Percentiles rank a stretch among this genome's conserved stretches.
phyloP scores from a whole-genome alignment of 176 grass and related monocot species.

The Triticum timopheevii region DNA sequence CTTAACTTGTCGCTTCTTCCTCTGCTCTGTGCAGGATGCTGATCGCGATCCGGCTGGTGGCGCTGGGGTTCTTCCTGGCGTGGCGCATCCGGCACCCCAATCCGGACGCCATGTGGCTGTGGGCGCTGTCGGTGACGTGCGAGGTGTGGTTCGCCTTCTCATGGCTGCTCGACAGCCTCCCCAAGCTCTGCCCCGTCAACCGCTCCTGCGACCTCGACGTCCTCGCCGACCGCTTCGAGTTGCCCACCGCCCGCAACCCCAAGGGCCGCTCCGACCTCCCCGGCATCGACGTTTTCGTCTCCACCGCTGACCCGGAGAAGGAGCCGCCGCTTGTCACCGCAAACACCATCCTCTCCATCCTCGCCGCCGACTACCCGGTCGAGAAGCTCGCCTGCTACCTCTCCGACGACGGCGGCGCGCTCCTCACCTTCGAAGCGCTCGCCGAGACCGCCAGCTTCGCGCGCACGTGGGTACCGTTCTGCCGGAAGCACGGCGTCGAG shows the following conservation, averaged over 20 bases:
- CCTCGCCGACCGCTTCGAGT: constrained; percentile 72
- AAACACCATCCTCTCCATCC: constrained; percentile 93
- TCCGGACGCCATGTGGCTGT: constrained; percentile 75
- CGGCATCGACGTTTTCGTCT: constrained; percentile 80
- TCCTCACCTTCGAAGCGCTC: constrained; percentile 87
- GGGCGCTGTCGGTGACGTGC: constrained; percentile 74
- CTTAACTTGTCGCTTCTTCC: neutral
- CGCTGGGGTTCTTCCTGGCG: constrained; percentile 78
- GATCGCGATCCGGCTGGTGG: constrained; percentile 63
- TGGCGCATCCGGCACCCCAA: constrained; percentile 90
- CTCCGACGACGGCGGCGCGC: constrained; percentile 83
- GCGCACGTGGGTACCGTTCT: constrained; percentile 76
- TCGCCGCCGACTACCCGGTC: constrained; percentile 83
- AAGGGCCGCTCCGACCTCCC: constrained; percentile 91
- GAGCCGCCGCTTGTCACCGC: constrained; percentile 90
- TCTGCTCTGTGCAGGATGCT: constrained; percentile 49
- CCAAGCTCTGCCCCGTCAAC: constrained; percentile 79
- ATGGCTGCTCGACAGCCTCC: constrained; percentile 92
- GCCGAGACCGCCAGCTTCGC: constrained; percentile 90
- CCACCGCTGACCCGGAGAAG: constrained; percentile 88
- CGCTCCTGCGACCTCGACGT: constrained; percentile 76
- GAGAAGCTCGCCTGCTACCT: constrained; percentile 96
- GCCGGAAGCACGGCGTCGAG: constrained; percentile 85
- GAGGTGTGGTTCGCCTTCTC: constrained; percentile 98
- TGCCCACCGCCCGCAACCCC: constrained; percentile 67